Conservation (phyloP, 1,284 basidiomycete species). For the Ustilago tritici region DNA sequence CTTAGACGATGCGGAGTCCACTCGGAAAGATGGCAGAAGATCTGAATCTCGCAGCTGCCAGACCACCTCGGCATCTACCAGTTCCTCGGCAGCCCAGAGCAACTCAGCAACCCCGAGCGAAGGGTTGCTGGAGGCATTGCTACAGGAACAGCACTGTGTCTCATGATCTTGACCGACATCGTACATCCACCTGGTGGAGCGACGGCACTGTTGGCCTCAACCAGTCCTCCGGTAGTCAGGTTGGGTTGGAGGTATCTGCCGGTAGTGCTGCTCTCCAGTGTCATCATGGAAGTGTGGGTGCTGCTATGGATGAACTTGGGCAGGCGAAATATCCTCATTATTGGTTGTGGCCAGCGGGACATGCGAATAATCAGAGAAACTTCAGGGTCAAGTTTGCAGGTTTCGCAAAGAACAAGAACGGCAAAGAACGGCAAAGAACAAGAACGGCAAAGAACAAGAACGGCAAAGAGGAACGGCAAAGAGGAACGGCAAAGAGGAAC, state of each 20-base stretch:
- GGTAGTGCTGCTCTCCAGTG: constrained; percentile 37
- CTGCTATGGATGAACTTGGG: constrained; percentile 57
- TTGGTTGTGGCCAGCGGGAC: constrained; percentile 15
- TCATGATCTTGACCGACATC: constrained; percentile 49
- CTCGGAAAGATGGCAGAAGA: too few species aligned
- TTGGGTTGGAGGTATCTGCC: constrained; percentile 51
- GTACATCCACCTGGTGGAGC: constrained; percentile 54
- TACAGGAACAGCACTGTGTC: constrained; percentile 41
- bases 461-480: too few species aligned
- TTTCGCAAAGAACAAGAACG: neutral
- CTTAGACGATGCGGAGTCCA: too few species aligned
- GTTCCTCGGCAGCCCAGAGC: too few species aligned
- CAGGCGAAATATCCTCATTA: constrained; percentile 29
- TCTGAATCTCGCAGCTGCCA: too few species aligned
- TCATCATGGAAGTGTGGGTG: constrained; percentile 51
- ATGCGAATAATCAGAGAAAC: constrained; percentile 13
- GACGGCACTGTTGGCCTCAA: constrained; percentile 47
- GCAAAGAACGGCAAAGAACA: neutral
- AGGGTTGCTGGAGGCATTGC: constrained; percentile 47
- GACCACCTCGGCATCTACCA: too few species aligned
- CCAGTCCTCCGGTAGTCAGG: constrained; percentile 34
- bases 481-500: neutral
- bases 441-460: neutral
- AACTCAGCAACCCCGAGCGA: too few species aligned
- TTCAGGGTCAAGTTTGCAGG: constrained; percentile 31